phyloP scores from a whole-genome alignment of 805 yeast species.

The Starmerella bacillaris region DNA sequence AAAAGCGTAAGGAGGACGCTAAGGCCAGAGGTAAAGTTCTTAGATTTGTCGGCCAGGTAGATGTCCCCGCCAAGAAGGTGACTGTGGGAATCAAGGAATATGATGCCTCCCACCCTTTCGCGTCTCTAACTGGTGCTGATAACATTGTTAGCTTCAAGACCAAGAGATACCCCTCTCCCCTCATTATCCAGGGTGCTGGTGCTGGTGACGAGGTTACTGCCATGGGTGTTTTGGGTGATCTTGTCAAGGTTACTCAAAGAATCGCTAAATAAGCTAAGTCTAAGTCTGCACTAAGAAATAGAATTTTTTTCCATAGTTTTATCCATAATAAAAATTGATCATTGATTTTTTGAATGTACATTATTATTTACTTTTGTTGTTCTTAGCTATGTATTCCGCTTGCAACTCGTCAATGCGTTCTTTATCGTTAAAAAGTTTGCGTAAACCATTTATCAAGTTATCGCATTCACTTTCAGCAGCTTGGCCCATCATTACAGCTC shows the following conservation, averaged over 20 bases:
- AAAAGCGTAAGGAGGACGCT: slow-evolving; percentile 61
- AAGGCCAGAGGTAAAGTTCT: slow-evolving; percentile 69
- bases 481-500: slow-evolving; percentile 22
- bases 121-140: slow-evolving; percentile 87
- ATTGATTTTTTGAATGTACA: neutral
- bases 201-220: slow-evolving; percentile 66
- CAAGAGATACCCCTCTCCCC: slow-evolving; percentile 80
- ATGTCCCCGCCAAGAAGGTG: slow-evolving; percentile 37
- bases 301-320: too few relatives aligned
- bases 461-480: slow-evolving; percentile 13
- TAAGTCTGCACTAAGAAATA: too few relatives aligned
- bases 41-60: slow-evolving; percentile 85
- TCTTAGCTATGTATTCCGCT: neutral
- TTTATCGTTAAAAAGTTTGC: slow-evolving; percentile 4
- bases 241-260: slow-evolving; percentile 69
- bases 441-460: slow-evolving; percentile 5
- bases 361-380: neutral
- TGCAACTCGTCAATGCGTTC: neutral
- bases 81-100: slow-evolving; percentile 74
- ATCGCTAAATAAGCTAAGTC: slow-evolving; percentile 6
- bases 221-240: slow-evolving; percentile 87
- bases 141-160: slow-evolving; percentile 85
- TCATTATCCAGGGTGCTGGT: slow-evolving; percentile 93
- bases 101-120: slow-evolving; percentile 82
- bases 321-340: neutral